A percentile compares a stretch with the other conserved stretches of the same genome.
Conservation (phyloP, 2,329 filamentous ascomycete genomes). For the Verruconis gallopava region DNA sequence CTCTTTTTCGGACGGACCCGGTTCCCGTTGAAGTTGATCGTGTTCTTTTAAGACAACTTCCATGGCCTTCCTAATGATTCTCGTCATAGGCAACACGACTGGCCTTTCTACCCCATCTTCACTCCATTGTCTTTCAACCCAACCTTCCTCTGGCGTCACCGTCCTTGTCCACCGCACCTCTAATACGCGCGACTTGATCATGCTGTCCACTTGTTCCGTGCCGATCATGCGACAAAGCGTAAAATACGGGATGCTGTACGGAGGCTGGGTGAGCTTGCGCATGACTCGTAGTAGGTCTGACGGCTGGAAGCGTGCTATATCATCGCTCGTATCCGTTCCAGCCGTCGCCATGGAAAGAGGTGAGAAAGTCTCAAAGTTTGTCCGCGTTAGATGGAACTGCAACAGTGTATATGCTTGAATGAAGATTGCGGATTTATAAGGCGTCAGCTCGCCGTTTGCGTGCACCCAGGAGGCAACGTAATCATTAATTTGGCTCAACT, state of each 20-base stretch:
- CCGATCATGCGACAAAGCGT: constrained; percentile 4
- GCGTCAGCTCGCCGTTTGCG: neutral
- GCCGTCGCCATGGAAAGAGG: constrained; percentile 5
- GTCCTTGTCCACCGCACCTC: constrained; percentile 5
- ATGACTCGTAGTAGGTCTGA: constrained; percentile 3
- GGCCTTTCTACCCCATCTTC: constrained; percentile 5
- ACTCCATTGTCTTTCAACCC: constrained; percentile 4
- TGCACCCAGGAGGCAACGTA: constrained; percentile 4
- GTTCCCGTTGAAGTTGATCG: too few species aligned
- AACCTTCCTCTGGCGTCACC: constrained; percentile 5
- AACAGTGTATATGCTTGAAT: constrained; percentile 6
- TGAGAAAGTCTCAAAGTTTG: constrained; percentile 6
- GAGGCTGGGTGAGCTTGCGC: neutral
- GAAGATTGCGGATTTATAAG: constrained; percentile 4
- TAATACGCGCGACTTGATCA: constrained; percentile 3
- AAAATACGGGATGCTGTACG: constrained; percentile 2
- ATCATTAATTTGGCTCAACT: constrained; percentile 5
- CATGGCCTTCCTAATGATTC: constrained; percentile 8
- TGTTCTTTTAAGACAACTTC: constrained; percentile 3
- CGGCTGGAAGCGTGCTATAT: neutral
- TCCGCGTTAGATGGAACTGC: constrained; percentile 6
- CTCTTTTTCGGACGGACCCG: too few species aligned
- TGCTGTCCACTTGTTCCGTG: neutral
- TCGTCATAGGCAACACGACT: constrained; percentile 7
- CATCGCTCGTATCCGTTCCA: neutral